Conservation (phyloP, 108 stramenopile species). For the Cyclotella cryptica region DNA sequence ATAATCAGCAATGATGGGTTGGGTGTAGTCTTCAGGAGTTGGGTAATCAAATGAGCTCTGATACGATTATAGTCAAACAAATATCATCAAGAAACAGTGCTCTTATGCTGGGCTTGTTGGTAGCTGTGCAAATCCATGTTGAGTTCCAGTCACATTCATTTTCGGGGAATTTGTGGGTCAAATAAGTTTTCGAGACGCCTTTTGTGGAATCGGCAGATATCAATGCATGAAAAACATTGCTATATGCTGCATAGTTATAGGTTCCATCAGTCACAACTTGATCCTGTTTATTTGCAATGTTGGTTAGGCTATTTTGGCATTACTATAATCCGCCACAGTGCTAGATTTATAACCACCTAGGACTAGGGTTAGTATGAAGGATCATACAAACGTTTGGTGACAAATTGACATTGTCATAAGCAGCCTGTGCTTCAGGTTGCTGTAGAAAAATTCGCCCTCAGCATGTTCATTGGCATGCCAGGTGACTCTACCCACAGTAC, state of each 20-base stretch:
- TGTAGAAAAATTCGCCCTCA: not conserved
- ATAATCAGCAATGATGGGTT: constrained; percentile 15
- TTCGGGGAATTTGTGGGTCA: constrained; percentile 15
- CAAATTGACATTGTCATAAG: not conserved
- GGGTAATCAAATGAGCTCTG: not conserved
- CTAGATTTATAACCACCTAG: no score
- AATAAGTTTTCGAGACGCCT: constrained; percentile 24
- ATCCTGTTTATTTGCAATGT: constrained; percentile 30
- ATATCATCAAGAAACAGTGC: constrained; percentile 18
- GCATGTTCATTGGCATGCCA: constrained; percentile 1
- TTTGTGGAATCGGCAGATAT: constrained; percentile 4
- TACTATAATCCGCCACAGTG: constrained; percentile 3
- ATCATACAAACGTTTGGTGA: constrained; percentile 7
- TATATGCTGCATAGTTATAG: constrained; percentile 39
- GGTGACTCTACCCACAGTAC: constrained; percentile 10
- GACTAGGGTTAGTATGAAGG: not conserved
- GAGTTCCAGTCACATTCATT: constrained; percentile 13
- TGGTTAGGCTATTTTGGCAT: constrained; percentile 32
- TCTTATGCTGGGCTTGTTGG: constrained; percentile 26
- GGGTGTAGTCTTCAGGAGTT: constrained; percentile 3
- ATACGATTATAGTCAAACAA: constrained; percentile 35
- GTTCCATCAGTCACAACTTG: constrained; percentile 43
- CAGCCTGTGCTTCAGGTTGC: not conserved
- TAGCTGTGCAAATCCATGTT: constrained; percentile 6
- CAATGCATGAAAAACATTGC: constrained; percentile 33